Evolutionary conservation across 1,139 yeast genomes (phyloP), one percentile per base, ranked within the genome.

Genomic region (Hemisphaericaspora lyxosophila): DNA sequence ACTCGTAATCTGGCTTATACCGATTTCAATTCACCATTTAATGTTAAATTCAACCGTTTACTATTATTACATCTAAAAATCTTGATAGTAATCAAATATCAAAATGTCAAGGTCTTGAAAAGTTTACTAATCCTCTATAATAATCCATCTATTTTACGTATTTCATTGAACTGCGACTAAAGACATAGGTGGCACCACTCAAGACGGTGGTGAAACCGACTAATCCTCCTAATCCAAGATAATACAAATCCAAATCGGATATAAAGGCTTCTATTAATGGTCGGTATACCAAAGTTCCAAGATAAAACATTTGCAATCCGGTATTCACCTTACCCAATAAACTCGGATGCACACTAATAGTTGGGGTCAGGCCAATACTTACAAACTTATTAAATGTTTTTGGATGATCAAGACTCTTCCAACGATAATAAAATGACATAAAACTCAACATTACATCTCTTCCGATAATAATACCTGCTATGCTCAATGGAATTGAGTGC

Each of bases 301-400:
- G 74, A 51, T 90, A 90, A 7, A 86, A 54, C 97, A 94, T 90
- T 60, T 94, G 98, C 46, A 94, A 73, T 2, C 82, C 88, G 0
- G 98, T 94, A 59, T 94, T 90, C 56, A 81, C 73, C 58, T 92
- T 92, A 9, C 96, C 89, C 27, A 94, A 78, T 35, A 73, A 65
- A n/a, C 94, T 88, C 2, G 98, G 98, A 43, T 77, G 87, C 2
- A 94, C 96, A 46, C 86, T 88, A 1, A 89, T 95, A 14, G 90
- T 82, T 2, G 96, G 94, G 9, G 38, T 34, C 28, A 45, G 44
- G 7, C 44, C 47, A 31, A 80, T 78, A 47, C 80, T 77, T 53
- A 89, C 75, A 59, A 74, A 88, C 42, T 94, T 69, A 28, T 61
- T 51, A 48, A 86, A 70, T 0, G 96, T 86, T 54, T 80, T 82